Percentiles rank a stretch among this genome's conserved stretches.
phyloP scores from a whole-genome alignment of 2,329 filamentous ascomycete species.

The Exophiala phaeomuriformis region DNA sequence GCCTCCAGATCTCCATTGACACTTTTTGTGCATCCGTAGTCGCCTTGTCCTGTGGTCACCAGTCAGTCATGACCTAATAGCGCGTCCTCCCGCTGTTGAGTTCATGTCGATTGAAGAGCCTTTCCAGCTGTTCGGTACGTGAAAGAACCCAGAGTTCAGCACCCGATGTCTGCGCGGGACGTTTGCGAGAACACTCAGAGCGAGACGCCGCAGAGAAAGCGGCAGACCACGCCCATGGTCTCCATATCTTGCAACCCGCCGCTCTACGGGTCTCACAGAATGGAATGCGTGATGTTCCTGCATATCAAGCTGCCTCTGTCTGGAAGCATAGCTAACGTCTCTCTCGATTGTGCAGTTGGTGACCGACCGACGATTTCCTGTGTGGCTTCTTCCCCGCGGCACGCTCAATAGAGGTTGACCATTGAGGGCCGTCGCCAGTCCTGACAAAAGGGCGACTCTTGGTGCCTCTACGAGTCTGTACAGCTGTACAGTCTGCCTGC shows the following conservation, averaged over 20 bases:
- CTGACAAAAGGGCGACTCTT: conserved; percentile 4
- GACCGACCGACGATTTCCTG: conserved; percentile 10
- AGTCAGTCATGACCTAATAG: conserved; percentile 16
- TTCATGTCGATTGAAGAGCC: conserved; percentile 14
- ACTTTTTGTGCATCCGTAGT: conserved; percentile 16
- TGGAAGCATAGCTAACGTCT: conserved; percentile 8
- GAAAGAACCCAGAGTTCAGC: neutral
- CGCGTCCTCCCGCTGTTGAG: conserved; percentile 15
- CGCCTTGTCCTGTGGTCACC: conserved; percentile 9
- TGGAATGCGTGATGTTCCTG: conserved; percentile 14
- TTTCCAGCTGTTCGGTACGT: conserved; percentile 20
- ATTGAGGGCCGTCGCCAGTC: neutral
- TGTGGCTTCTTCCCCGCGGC: conserved; percentile 2
- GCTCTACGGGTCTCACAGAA: conserved; percentile 5
- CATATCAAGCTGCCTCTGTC: conserved; percentile 1
- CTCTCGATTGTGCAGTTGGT: conserved; percentile 10
- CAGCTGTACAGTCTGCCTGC: conserved; percentile 1
- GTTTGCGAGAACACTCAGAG: neutral
- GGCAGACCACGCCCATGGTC: neutral
- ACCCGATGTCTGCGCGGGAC: too few relatives aligned
- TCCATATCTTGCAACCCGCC: conserved; percentile 3
- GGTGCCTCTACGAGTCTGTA: neutral
- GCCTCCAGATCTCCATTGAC: conserved; percentile 25
- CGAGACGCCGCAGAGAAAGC: neutral
- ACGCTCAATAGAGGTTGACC: conserved; percentile 2